Conservation (phyloP, 768 basidiomycete species). For the Russula olivacea region DNA sequence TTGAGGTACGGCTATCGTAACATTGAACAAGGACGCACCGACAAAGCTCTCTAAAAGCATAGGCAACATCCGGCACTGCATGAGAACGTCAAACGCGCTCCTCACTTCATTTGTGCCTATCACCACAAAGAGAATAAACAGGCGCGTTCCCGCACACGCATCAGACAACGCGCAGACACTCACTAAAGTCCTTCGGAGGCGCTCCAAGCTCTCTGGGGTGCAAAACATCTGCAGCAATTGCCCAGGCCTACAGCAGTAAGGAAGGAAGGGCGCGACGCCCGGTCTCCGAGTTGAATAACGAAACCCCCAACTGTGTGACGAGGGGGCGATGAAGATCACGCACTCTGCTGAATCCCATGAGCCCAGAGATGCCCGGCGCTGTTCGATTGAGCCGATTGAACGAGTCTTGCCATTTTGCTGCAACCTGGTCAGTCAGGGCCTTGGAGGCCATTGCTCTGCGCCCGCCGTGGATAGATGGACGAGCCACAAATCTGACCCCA, state of each 20-base stretch:
- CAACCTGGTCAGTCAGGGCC: constrained; percentile 58
- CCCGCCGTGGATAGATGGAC: neutral
- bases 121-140: neutral
- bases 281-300: neutral
- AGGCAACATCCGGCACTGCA: constrained; percentile 53
- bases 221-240: constrained; percentile 44
- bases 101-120: constrained; percentile 46
- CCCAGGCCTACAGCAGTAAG: constrained; percentile 50
- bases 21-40: constrained; percentile 35
- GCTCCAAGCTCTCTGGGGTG: constrained; percentile 47
- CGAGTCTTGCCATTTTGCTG: constrained; percentile 65
- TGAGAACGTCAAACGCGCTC: constrained; percentile 53
- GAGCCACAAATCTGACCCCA: neutral
- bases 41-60: constrained; percentile 66
- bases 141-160: neutral
- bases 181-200: constrained; percentile 31
- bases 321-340: neutral
- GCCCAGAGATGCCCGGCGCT: constrained; percentile 56
- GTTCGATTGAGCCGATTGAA: constrained; percentile 57
- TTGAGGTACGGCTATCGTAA: neutral
- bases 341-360: constrained; percentile 58
- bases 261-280: neutral
- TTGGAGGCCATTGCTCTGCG: constrained; percentile 45
- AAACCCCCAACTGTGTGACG: neutral
- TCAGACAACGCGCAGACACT: neutral